Conservation (phyloP, 352 stramenopile genomes). For the Globisporangium perplexum region DNA sequence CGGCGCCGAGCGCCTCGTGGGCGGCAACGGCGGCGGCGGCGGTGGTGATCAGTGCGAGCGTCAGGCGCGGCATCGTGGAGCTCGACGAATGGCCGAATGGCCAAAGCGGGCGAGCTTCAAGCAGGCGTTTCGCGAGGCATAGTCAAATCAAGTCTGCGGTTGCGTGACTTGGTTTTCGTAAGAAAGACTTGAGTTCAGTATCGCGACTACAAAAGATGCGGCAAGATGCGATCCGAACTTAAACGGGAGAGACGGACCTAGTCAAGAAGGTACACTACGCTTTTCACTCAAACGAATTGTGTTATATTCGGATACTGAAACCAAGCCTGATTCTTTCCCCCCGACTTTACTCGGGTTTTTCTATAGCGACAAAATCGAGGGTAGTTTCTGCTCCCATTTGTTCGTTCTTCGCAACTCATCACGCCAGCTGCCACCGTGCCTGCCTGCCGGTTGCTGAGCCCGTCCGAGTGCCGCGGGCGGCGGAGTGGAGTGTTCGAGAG, state of each 20-base stretch:
- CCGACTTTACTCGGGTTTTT: no score
- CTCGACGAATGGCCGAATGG: not conserved
- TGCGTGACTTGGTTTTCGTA: not conserved
- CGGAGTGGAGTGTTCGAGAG: no score
- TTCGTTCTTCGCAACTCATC: no score
- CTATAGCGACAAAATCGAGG: no score
- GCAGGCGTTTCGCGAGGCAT: not conserved
- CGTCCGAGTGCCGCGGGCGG: no score
- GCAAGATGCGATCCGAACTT: not conserved
- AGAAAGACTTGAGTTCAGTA: not conserved
- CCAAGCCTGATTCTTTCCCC: no score
- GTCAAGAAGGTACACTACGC: not conserved
- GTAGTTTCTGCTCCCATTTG: no score
- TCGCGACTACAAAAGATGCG: not conserved
- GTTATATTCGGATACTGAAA: no score
- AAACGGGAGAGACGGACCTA: not conserved
- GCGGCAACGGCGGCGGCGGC: constrained; percentile 7
- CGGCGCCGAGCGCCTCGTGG: not conserved
- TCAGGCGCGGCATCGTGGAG: not conserved
- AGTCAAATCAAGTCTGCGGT: not conserved
- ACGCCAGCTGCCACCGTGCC: no score
- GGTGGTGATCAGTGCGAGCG: constrained; percentile 13
- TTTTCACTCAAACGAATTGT: no score
- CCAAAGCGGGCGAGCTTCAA: not conserved
- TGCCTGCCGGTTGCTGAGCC: no score